Conservation (phyloP, 1,139 yeast species). For the Lodderomyces pseudojiufengensis region DNA sequence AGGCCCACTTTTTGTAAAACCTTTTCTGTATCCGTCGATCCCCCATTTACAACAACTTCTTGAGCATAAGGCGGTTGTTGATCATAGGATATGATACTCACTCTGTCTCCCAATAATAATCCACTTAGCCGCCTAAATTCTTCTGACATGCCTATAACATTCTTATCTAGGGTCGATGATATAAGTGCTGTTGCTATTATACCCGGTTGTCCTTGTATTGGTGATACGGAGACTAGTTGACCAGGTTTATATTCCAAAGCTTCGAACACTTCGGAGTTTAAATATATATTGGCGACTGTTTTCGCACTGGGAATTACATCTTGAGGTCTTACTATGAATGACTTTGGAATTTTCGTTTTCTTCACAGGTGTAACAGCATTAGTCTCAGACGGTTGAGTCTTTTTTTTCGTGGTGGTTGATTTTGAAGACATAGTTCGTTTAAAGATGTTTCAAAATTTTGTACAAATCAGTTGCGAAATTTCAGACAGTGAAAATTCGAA, state of each 20-base stretch:
- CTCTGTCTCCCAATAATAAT: constrained; percentile 69
- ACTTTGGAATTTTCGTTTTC: constrained; percentile 44
- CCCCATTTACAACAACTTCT: constrained; percentile 15
- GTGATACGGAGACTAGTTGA: constrained; percentile 48
- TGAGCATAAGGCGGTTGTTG: constrained; percentile 52
- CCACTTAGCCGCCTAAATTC: constrained; percentile 52
- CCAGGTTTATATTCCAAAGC: constrained; percentile 54
- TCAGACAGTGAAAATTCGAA: not conserved
- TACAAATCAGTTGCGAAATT: too few species aligned
- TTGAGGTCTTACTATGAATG: constrained; percentile 58
- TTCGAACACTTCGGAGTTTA: constrained; percentile 51
- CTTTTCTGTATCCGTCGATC: constrained; percentile 8
- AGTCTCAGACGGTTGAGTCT: constrained; percentile 12
- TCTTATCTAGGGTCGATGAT: constrained; percentile 39
- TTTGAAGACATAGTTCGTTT: constrained; percentile 25
- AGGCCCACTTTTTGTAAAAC: constrained; percentile 49
- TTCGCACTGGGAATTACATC: constrained; percentile 20
- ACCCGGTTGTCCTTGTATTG: constrained; percentile 43
- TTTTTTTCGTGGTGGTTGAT: constrained; percentile 22
- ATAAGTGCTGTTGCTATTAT: constrained; percentile 45
- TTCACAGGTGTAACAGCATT: constrained; percentile 20
- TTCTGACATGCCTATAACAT: constrained; percentile 52
- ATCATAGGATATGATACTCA: constrained; percentile 43
- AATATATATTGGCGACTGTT: constrained; percentile 38
- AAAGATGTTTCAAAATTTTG: too few species aligned